Evolutionary conservation across 2,329 filamentous ascomycete genomes (phyloP).

Genomic region (Beauveria australis): DNA sequence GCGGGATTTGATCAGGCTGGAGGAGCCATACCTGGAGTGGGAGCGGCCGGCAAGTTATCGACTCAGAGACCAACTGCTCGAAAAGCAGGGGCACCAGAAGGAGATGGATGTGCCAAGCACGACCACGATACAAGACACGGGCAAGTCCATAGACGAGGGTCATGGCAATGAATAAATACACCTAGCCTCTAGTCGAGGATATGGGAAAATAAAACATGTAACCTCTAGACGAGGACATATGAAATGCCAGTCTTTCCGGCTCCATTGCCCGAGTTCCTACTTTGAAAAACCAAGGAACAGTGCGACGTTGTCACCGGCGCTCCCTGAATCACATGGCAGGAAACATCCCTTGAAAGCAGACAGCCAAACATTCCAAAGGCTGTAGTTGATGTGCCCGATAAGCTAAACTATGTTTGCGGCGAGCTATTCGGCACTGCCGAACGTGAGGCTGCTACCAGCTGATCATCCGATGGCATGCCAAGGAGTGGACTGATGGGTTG

Average conservation of each 20-base stretch:
- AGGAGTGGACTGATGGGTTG: background rate
- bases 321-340: no score
- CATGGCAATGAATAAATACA: no score
- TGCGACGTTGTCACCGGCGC: no score
- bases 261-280: no score
- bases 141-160: background rate
- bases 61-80: background rate
- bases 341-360: background rate
- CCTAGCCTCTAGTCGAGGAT: no score
- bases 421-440: background rate
- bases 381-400: background rate
- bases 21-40: slow-evolving; percentile 5
- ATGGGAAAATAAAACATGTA: no score
- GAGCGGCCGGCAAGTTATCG: slow-evolving; percentile 10
- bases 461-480: background rate
- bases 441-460: background rate
- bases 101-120: background rate
- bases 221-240: no score
- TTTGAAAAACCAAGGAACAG: no score
- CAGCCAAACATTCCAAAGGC: background rate
- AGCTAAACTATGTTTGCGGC: background rate
- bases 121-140: background rate
- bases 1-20: background rate
- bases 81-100: background rate
- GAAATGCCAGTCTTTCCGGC: no score